Conservation (phyloP, 176 grass and related monocot genomes). For the Oryza meyeriana region DNA sequence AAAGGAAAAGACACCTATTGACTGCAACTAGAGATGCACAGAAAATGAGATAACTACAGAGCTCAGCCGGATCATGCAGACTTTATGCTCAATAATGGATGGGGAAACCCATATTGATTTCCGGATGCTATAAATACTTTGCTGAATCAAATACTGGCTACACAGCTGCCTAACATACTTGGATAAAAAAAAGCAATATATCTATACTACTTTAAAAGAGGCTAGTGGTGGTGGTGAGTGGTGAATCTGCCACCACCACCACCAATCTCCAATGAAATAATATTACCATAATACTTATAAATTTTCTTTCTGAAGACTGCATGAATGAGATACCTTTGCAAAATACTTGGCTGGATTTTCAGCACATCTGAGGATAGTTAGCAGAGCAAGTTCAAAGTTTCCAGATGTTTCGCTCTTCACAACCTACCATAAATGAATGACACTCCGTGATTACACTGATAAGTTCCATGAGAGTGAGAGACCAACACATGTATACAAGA, state of each 20-base stretch:
- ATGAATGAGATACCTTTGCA: slow-evolving; percentile 72
- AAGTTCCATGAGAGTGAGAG: not conserved
- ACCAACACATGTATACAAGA: not conserved
- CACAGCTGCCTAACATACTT: not conserved
- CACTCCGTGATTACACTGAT: not conserved
- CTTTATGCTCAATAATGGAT: not conserved
- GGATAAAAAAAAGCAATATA: not conserved
- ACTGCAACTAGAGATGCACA: not conserved
- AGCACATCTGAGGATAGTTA: slow-evolving; percentile 85
- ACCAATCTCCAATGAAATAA: slow-evolving; percentile 1
- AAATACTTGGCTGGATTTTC: slow-evolving; percentile 96
- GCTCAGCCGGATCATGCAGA: not conserved
- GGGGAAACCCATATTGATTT: slow-evolving; percentile 13
- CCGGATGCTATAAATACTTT: not conserved
- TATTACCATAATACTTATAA: not conserved
- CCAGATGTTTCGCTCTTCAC: slow-evolving; percentile 96
- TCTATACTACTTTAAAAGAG: too few relatives aligned
- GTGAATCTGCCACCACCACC: not conserved
- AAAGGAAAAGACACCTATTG: not conserved
- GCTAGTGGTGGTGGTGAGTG: too few relatives aligned
- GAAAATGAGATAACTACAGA: slow-evolving; percentile 1
- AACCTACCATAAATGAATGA: slow-evolving; percentile 48
- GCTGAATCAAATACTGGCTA: not conserved
- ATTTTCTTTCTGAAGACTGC: slow-evolving; percentile 17
- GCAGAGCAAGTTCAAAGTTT: slow-evolving; percentile 81